Conservation (phyloP, 2,329 filamentous ascomycete genomes). For the Venturia effusa region DNA sequence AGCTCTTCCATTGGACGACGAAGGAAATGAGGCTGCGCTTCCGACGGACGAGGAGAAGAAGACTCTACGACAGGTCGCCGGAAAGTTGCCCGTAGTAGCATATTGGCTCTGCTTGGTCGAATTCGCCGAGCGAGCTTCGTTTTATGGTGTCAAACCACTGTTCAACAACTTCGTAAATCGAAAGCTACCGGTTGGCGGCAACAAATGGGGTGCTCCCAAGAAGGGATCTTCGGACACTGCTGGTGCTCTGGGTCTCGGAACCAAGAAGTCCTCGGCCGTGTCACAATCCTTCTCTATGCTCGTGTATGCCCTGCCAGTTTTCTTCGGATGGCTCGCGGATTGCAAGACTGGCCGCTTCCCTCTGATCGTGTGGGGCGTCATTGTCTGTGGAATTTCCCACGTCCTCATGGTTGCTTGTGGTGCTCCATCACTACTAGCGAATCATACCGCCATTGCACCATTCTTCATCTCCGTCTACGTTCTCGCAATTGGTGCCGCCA, state of each 20-base stretch:
- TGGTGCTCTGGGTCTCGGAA: constrained; percentile 1
- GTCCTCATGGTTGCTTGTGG: constrained; percentile 18
- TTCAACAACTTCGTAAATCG: constrained; percentile 7
- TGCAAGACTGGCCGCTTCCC: constrained; percentile 30
- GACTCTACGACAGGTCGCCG: constrained; percentile 39
- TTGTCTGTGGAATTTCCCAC: constrained; percentile 21
- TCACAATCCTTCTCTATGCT: constrained; percentile 39
- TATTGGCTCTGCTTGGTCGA: constrained; percentile 50
- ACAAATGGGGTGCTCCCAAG: constrained; percentile 7
- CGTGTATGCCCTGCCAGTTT: constrained; percentile 47
- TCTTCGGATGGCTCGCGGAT: constrained; percentile 33
- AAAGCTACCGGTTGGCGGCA: constrained; percentile 5
- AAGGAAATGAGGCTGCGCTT: constrained; percentile 13
- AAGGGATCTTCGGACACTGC: neutral
- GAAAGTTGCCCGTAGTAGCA: constrained; percentile 38
- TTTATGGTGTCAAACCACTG: constrained; percentile 38
- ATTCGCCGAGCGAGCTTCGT: constrained; percentile 50
- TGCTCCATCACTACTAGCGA: constrained; percentile 14
- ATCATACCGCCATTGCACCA: neutral
- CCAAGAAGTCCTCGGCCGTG: neutral
- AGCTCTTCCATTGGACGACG: constrained; percentile 4
- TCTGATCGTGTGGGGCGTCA: constrained; percentile 28
- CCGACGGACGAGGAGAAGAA: constrained; percentile 38
- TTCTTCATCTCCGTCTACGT: constrained; percentile 8
- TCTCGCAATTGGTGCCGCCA: constrained; percentile 15